These are phyloP conservation scores for Aureobasidium musti DNA, from an alignment of 2,329 filamentous ascomycete species.

Conservation along the genomic window DNA sequence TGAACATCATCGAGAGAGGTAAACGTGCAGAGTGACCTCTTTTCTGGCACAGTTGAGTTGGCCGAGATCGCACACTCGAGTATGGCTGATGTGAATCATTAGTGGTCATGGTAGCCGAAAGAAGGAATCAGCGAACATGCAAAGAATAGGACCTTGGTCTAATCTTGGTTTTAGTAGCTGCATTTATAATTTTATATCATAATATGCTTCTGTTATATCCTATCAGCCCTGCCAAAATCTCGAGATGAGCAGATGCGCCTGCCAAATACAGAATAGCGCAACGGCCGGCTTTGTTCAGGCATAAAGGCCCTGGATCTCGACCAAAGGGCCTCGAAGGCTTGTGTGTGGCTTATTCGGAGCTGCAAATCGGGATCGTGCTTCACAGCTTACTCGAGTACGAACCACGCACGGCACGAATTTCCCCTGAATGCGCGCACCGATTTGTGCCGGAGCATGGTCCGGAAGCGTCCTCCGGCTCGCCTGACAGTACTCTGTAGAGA, in stretches of 20 bases:
- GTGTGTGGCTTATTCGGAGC: neutral
- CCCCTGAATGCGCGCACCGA: neutral
- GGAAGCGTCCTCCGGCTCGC: neutral
- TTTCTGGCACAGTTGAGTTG: neutral
- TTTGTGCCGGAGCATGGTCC: neutral
- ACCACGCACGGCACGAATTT: neutral
- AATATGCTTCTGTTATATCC: too few species aligned
- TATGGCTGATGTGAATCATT: too few species aligned
- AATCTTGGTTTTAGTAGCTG: neutral
- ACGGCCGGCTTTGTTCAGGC: neutral
- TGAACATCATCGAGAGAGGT: neutral
- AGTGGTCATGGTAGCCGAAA: too few species aligned
- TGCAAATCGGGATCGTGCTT: too few species aligned
- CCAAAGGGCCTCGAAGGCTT: neutral
- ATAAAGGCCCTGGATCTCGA: neutral
- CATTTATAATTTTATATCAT: too few species aligned
- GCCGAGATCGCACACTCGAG: too few species aligned
- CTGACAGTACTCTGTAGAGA: neutral
- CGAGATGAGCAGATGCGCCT: neutral
- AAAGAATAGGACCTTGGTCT: neutral
- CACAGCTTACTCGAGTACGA: too few species aligned
- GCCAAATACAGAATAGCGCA: neutral
- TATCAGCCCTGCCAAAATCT: neutral
- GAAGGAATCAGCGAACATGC: neutral
- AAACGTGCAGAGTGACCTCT: neutral